These are phyloP conservation scores for Magnaporthiopsis rhizophila DNA, from an alignment of 2,329 filamentous ascomycete species.

Conservation along the genomic window DNA sequence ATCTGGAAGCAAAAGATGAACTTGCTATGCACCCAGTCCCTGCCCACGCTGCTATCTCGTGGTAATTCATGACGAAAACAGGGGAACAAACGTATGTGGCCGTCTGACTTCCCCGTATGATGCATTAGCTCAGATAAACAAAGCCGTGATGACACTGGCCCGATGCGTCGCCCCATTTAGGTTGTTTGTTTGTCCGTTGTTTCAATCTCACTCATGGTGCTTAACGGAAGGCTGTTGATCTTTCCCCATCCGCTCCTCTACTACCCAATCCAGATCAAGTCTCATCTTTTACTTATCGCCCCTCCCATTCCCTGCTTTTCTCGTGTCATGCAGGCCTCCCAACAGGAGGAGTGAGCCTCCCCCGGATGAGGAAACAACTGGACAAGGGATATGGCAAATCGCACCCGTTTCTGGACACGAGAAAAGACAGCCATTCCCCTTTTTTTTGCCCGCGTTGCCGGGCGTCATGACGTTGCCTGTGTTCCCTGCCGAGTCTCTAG, in stretches of 20 bases:
- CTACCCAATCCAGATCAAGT: not conserved
- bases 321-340: not conserved
- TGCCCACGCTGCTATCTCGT: no score
- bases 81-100: no score
- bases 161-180: not conserved
- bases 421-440: not conserved
- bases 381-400: not conserved
- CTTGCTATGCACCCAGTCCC: no score
- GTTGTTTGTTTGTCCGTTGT: not conserved
- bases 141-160: no score
- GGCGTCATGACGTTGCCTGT: slow-evolving; percentile 1
- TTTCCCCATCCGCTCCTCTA: not conserved
- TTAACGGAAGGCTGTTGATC: not conserved
- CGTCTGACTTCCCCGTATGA: no score
- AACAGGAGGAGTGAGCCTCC: not conserved
- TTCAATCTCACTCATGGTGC: not conserved
- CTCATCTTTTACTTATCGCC: not conserved
- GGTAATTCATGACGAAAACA: no score
- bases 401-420: not conserved
- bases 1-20: not conserved
- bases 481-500: not conserved
- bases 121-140: no score
- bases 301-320: not conserved
- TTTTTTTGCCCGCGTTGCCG: not conserved
- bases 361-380: not conserved